Percentiles rank a stretch among this genome's conserved stretches.
Evolutionary conservation across 2,329 filamentous ascomycete genomes (phyloP).

Genomic region (Teratosphaeriaceae sp.): DNA sequence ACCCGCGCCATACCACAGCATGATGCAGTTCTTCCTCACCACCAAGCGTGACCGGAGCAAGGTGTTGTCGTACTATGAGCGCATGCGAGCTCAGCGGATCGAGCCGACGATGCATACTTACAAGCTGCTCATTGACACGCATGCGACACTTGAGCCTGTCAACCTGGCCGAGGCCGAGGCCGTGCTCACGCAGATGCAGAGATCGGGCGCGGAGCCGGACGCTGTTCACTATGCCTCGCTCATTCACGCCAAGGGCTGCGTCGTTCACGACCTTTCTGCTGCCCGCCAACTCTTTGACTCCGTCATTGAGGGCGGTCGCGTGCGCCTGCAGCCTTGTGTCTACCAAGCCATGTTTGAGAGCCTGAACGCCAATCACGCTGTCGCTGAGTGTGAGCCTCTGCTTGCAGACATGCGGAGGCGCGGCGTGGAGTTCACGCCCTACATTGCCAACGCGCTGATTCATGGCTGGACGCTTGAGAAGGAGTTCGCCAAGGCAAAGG

Average conservation of each 20-base stretch:
- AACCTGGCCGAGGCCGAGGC: slow-evolving; percentile 82
- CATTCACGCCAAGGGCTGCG: slow-evolving; percentile 93
- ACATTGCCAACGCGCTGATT: slow-evolving; percentile 97
- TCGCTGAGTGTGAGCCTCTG: slow-evolving; percentile 60
- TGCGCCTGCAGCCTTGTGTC: slow-evolving; percentile 72
- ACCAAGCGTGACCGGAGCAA: slow-evolving; percentile 95
- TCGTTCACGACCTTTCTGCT: slow-evolving; percentile 81
- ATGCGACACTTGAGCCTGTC: slow-evolving; percentile 87
- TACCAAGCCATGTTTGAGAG: slow-evolving; percentile 97
- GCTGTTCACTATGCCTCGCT: slow-evolving; percentile 93
- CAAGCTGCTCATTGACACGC: slow-evolving; percentile 92
- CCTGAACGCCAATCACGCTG: slow-evolving; percentile 90
- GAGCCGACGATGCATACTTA: slow-evolving; percentile 91
- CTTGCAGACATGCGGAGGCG: slow-evolving; percentile 68
- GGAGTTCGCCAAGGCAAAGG: slow-evolving; percentile 69
- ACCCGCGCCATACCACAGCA: slow-evolving; percentile 94
- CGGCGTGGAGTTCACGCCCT: slow-evolving; percentile 80
- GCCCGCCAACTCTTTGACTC: slow-evolving; percentile 77
- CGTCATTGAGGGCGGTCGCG: slow-evolving; percentile 60
- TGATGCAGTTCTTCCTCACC: slow-evolving; percentile 99
- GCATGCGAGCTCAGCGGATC: slow-evolving; percentile 84
- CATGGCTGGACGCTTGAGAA: slow-evolving; percentile 89
- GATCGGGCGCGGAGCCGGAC: slow-evolving; percentile 69
- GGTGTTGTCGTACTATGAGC: slow-evolving; percentile 89
- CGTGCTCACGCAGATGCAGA: slow-evolving; percentile 71